Percentiles rank a stretch among this genome's conserved stretches.
phyloP scores from a whole-genome alignment of 2,329 filamentous ascomycete genomes.

The Fusarium pseudocircinatum region DNA sequence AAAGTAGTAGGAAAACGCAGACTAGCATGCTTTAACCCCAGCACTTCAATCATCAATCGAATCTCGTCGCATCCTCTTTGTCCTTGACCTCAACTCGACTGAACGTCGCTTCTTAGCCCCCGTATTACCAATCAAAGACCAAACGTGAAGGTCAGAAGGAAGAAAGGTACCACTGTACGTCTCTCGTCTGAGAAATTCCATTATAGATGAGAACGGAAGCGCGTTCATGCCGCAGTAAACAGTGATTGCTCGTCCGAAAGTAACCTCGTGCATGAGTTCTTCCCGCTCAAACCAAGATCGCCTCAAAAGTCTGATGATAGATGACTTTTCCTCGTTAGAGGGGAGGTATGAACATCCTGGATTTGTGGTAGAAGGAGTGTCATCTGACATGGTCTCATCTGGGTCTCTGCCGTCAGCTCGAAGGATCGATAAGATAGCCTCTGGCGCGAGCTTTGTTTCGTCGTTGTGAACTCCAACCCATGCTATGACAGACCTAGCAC shows the following conservation, averaged over 20 bases:
- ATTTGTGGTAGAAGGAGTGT: neutral
- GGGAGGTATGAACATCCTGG: neutral
- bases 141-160: neutral
- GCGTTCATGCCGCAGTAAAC: neutral
- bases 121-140: neutral
- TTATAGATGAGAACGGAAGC: neutral
- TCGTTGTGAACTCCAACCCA: neutral
- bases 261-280: neutral
- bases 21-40: accelerated
- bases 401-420: too few relatives aligned
- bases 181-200: neutral
- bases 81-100: neutral
- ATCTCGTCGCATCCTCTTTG: neutral
- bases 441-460: neutral
- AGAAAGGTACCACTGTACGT: neutral
- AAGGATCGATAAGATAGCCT: neutral
- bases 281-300: constrained; percentile 4
- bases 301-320: neutral
- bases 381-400: neutral
- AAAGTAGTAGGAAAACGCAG: accelerated
- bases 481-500: neutral
- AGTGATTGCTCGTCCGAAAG: neutral
- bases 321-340: accelerated
- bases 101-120: neutral
- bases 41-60: neutral